Conservation (phyloP, 495 filamentous ascomycete genomes). For the Podospora pseudocomata region DNA sequence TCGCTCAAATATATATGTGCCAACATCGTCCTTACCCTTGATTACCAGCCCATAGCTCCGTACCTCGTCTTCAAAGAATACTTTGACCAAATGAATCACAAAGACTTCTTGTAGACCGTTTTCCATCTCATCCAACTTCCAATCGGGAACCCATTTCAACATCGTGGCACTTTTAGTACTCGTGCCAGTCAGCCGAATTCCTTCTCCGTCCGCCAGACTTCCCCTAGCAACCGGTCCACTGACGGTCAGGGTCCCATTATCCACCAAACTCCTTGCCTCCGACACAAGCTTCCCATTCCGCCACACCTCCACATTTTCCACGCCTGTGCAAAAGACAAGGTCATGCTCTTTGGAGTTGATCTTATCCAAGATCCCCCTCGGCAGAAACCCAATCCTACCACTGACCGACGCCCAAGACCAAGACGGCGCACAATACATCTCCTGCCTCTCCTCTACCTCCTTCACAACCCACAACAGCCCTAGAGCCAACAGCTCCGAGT, state of each 20-base stretch:
- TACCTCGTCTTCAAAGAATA: background rate
- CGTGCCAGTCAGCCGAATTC: background rate
- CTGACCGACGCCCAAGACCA: conserved; percentile 16
- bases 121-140: background rate
- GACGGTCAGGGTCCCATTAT: background rate
- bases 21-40: background rate
- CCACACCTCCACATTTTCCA: conserved; percentile 5
- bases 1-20: background rate
- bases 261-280: conserved; percentile 4
- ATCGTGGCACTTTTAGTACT: background rate
- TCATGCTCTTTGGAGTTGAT: background rate
- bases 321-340: background rate
- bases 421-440: conserved; percentile 14
- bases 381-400: background rate
- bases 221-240: background rate
- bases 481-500: background rate
- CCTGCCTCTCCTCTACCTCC: background rate
- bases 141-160: background rate
- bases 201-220: background rate
- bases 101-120: background rate
- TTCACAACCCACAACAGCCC: conserved; percentile 2
- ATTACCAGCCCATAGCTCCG: background rate
- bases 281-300: conserved; percentile 5
- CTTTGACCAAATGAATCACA: background rate
- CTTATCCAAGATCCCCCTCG: background rate